Conservation (phyloP, 768 basidiomycete species). For the Collybia sp. region DNA sequence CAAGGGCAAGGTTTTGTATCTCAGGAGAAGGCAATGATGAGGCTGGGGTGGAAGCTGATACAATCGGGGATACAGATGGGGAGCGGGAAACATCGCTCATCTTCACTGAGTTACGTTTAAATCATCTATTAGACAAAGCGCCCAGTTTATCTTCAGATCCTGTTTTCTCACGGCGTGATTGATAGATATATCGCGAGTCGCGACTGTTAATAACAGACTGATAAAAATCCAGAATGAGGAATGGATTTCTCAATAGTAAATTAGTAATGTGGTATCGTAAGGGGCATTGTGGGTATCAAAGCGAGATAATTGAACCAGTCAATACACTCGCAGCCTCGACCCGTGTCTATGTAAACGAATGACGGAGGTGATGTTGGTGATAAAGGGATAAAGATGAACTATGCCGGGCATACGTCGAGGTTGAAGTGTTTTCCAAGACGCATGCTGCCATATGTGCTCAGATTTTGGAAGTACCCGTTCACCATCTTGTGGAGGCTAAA, state of each 20-base stretch:
- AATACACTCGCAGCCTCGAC: too few species aligned
- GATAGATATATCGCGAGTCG: too few species aligned
- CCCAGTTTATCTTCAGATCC: too few species aligned
- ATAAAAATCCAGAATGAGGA: not conserved
- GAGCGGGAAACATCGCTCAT: constrained; percentile 31
- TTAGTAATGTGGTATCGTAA: too few species aligned
- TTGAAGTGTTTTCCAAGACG: constrained; percentile 68
- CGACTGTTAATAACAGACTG: too few species aligned
- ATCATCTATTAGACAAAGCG: too few species aligned
- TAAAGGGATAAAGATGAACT: not conserved
- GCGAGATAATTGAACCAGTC: too few species aligned
- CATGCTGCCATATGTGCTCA: constrained; percentile 40
- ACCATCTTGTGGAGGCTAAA: constrained; percentile 60
- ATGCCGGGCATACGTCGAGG: constrained; percentile 35
- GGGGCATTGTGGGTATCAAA: too few species aligned
- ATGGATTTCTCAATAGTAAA: not conserved
- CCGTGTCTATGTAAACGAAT: not conserved
- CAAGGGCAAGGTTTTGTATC: constrained; percentile 43
- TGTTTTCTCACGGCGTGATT: too few species aligned
- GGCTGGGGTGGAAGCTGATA: constrained; percentile 41
- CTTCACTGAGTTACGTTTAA: too few species aligned
- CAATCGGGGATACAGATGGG: constrained; percentile 33
- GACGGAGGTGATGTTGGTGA: not conserved
- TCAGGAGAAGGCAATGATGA: constrained; percentile 60
- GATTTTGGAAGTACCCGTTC: constrained; percentile 68